Percentiles rank a stretch among this genome's conserved stretches.
Evolutionary conservation across 1,284 basidiomycete species (phyloP).

Genomic region (Hymenochaete sp.): DNA sequence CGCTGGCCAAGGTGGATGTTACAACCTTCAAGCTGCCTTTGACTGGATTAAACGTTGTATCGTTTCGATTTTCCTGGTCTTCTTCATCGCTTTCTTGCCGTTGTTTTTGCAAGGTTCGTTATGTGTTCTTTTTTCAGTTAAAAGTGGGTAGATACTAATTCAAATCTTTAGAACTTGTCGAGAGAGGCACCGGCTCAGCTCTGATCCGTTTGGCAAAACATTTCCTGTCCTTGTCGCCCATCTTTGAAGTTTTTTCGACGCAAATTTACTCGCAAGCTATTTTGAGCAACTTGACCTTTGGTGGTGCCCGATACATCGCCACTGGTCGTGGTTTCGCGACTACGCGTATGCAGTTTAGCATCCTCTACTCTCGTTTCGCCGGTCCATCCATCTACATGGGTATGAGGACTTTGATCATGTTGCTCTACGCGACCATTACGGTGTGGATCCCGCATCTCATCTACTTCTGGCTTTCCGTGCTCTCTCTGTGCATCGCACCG

Average conservation of each 20-base stretch:
- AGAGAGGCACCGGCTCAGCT: constrained; percentile 91
- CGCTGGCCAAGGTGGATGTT: constrained; percentile 80
- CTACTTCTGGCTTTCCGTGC: constrained; percentile 94
- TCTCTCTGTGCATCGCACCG: constrained; percentile 87
- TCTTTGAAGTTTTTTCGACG: constrained; percentile 96
- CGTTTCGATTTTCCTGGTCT: constrained; percentile 93
- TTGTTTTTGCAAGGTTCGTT: constrained; percentile 84
- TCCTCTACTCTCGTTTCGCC: constrained; percentile 93
- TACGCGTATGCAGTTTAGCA: constrained; percentile 87
- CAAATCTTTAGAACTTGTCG: constrained; percentile 66
- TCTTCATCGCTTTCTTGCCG: constrained; percentile 92
- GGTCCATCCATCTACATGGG: constrained; percentile 98
- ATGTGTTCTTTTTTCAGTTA: neutral
- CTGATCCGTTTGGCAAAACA: constrained; percentile 88
- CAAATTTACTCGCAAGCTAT: constrained; percentile 96
- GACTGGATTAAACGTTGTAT: constrained; percentile 96
- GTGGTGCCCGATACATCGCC: constrained; percentile 94
- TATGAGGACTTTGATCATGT: constrained; percentile 81
- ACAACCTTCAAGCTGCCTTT: constrained; percentile 90
- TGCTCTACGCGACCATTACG: constrained; percentile 83
- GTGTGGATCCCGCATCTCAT: constrained; percentile 91
- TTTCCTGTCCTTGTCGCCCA: constrained; percentile 87
- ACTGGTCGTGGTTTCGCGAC: constrained; percentile 97
- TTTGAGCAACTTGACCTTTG: constrained; percentile 89
- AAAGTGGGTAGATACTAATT: constrained; percentile 4